Evolutionary conservation across 768 basidiomycete species (phyloP), one percentile per base, ranked within the genome.

Genomic region (Punctularia strigosozonata): DNA sequence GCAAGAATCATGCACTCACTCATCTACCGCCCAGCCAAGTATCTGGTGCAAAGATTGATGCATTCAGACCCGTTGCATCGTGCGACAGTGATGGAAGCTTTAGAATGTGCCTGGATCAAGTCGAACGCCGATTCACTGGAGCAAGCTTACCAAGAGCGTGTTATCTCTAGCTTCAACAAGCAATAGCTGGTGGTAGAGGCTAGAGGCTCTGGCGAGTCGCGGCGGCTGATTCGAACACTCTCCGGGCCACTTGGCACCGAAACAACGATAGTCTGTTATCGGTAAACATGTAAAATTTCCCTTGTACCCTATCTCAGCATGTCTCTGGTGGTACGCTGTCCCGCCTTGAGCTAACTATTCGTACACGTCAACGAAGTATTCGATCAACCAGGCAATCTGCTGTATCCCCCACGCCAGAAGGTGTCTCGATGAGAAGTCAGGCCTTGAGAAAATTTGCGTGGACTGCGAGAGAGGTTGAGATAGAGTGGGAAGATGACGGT

Each of bases 401-500:
- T 30, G 28, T n/a, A n/a, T n/a, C n/a, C n/a, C n/a, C n/a, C n/a
- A n/a, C n/a, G n/a, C n/a, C n/a, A n/a, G n/a, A n/a, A n/a, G n/a
- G n/a, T n/a, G n/a, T n/a, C n/a, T n/a, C n/a, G n/a, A n/a, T n/a
- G n/a, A n/a, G n/a, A n/a, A 13, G 20, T 61, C 45, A 85, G 15
- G 79, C 80, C 52, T 87, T 88, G 46, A 97, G 65, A 60, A 82
- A 82, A 53, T 84, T 80, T 19, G 89, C 87, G 46, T 97, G 92
- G 66, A 81, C 94, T 79, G 49, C 43, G 31, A 58, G 10, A 20
- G 25, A 50, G 46, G 6, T 37, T 45, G 19, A 51, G 44, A 37
- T 54, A 46, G 39, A 45, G 36, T 12, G 28, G 39, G 24, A 38
- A 8, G 19, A 37, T 30, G 12, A 40, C 17, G 19, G 33, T 10